Evolutionary conservation across 257 asterid genomes (phyloP), one percentile per base, ranked within the genome.

Genomic region (Solanum tarapatanum): DNA sequence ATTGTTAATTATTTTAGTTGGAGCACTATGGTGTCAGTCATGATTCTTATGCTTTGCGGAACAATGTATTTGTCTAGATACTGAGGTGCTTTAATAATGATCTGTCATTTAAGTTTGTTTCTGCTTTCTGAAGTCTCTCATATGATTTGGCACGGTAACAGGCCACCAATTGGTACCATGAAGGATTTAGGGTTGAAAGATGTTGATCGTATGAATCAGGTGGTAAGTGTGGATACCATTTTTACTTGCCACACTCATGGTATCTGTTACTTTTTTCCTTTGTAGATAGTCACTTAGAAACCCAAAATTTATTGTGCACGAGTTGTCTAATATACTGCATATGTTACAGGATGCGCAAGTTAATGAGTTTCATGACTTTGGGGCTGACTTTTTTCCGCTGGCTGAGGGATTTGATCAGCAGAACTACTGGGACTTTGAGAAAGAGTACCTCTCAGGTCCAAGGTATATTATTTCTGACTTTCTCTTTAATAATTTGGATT

Each of bases 331-430:
- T 58, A 58, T 58, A 58, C 68, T 58, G 26, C 11, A 58, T 58
- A 58, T 21, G 26, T 79, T 90, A 87, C 92, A 96, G 96, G 86
- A 55, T 85, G 92, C 55, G 77, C 90, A 87, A 82, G 62, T 36
- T 41, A 91, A 91, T 55, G 91, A 87, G 39, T 88, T 92, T 89
- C 90, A 88, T 66, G 91, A 89, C 89, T 87, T 93, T 69, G 92
- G 92, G 82, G 86, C 88, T 66, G 94, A 91, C 86, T 58, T 91
- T 55, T 87, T 90, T 87, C 90, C 90, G 28, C 73, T 55, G 87
- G 91, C 92, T 84, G 93, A 87, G 87, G 87, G 86, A 77, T 60
- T 88, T 62, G 93, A 90, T 45, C 75, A 88, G 45, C 88, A 89
- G 73, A 90, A 87, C 84, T 76, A 58, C 60, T 77, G 37, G 82